Evolutionary conservation across 2,329 filamentous ascomycete genomes (phyloP), one percentile per base, ranked within the genome.

Genomic region (Moelleriella libera): DNA sequence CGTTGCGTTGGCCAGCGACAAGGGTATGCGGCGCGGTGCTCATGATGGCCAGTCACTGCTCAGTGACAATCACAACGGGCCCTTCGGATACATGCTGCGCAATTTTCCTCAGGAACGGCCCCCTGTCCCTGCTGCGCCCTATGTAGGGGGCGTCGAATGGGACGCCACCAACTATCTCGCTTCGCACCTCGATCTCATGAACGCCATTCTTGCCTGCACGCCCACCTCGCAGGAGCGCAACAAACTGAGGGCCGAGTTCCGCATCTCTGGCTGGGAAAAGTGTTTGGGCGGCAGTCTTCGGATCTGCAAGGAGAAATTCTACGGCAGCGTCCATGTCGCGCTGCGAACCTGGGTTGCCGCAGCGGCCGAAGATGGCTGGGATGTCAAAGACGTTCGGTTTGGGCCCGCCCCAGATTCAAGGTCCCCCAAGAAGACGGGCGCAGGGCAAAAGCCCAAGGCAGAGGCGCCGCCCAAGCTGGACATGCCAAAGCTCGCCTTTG

Each of bases 101-200:
- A 78, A 89, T 64, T 97, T 96, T 61, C 90, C 92, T 0, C 78
- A 82, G 44, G 85, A 89, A 55, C 81, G 88, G 0, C 85, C 89
- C 4, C 92, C 92, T 0, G 88, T 97, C 1, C 88, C 90, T 30
- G 90, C 92, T 12, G 90, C 90, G 5, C 90, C 90, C 1, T 97
- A 97, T 60, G 89, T 97, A 41, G 92, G 92, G 45, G 90, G 92
- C 47, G 92, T 97, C 8, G 92, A 98, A 65, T 97, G 92, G 92
- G 92, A 97, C 61, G 92, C 92, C 3, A 97, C 92, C 8, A 96
- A 95, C 64, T 97, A 97, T 62, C 74, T 97, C 9, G 88, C 90
- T 14, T 86, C 85, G 0, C 90, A 98, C 59, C 74, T 98, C 8
- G 92, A 97, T 59, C 80, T 98, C 9, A 68, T 97, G 57, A 98